Conservation (phyloP, 225 moss, liverwort and hornwort genomes). For the Lunularia cruciata region DNA sequence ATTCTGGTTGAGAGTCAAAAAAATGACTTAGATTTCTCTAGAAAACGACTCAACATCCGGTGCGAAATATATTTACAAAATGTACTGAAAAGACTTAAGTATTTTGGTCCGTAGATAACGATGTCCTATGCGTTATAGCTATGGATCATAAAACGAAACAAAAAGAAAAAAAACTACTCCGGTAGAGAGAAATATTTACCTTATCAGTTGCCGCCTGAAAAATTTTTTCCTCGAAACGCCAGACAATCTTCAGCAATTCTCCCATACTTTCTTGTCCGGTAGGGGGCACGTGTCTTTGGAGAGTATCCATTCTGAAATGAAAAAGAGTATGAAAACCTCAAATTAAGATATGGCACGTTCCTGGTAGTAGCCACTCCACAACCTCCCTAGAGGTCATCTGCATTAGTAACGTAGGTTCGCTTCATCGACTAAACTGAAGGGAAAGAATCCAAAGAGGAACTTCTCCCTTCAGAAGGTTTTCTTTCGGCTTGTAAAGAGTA, state of each 20-base stretch:
- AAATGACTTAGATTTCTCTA: too few species aligned
- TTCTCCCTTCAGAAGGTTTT: too few species aligned
- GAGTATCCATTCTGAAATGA: conserved; percentile 64
- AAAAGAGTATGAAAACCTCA: too few species aligned
- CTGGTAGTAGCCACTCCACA: too few species aligned
- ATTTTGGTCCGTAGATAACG: not conserved
- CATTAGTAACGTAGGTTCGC: too few species aligned
- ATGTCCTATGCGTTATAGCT: not conserved
- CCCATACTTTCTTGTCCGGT: conserved; percentile 64
- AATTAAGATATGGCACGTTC: too few species aligned
- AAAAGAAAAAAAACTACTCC: not conserved
- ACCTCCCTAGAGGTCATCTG: too few species aligned
- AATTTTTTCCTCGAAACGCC: conserved; percentile 75
- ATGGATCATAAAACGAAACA: not conserved
- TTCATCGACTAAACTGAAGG: too few species aligned
- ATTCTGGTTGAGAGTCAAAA: too few species aligned
- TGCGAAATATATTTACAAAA: not conserved
- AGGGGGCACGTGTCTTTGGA: conserved; percentile 76
- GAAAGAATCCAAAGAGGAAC: too few species aligned
- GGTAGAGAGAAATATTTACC: conserved; percentile 23
- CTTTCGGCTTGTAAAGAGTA: too few species aligned
- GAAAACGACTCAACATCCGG: not conserved
- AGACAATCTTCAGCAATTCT: conserved; percentile 63
- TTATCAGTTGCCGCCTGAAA: conserved; percentile 70
- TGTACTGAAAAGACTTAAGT: not conserved